Base-by-base conservation (phyloP, 306 rosid genomes). In the Pyrus pyrifolia region DNA sequence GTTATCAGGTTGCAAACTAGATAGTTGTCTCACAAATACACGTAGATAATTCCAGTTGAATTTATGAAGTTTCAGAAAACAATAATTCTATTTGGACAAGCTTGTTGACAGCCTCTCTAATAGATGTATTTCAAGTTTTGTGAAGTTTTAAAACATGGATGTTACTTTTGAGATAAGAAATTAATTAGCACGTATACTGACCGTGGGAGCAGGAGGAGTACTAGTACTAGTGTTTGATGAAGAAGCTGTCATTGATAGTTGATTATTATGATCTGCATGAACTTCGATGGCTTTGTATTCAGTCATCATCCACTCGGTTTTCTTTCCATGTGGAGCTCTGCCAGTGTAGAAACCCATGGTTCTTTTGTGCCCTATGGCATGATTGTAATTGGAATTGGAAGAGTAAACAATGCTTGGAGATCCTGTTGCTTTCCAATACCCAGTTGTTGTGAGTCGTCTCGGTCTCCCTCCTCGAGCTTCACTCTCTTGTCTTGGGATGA, bases 361-460 rank as follows among this genome's bases (percentile, higher is more conserved):
- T 55, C 96, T 88, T 51, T 92, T 94, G 69, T 86, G 27, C 3
- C 97, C 97, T 10, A 94, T 92, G 23, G 79, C 38, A 31, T 35
- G 9, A 70, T 87, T 81, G 6, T 86, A 86, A 13, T 9, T 38
- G 30, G 78, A 61, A 45, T 14, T 38, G n/a, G 78, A 61, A 45
- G 98, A 87, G 82, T 82, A 90, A 49, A 94, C 96, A 29, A 52
- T 83, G 63, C 76, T 90, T 0, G 97, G 96, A 55, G 98, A 90
- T 1, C 98, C 98, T 4, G 97, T 94, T 1, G 97, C 98, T 44
- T 94, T 94, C 98, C 98, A 94, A 77, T 87, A 91, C 23, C 98
- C 98, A 15, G 60, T 83, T 14, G 40, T 77, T 2, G 98, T 94
- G 31, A 91, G 89, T 60, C 98, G 78, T 29, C 74, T 92, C 17